Evolutionary conservation across 2,329 filamentous ascomycete genomes (phyloP).

Genomic region (Colletotrichum noveboracense): DNA sequence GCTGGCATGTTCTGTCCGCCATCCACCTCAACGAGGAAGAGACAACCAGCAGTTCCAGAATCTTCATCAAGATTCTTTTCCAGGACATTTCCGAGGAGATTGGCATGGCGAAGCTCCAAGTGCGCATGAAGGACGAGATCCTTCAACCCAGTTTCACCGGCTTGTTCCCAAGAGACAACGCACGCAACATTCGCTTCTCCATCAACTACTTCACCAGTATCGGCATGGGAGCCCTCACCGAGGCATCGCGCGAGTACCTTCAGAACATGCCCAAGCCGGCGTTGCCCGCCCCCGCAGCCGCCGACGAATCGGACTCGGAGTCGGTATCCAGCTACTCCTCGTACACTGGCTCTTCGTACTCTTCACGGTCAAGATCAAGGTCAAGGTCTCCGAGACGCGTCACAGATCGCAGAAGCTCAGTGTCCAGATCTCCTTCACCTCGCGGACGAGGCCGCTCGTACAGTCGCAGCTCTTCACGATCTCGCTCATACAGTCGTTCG

Average conservation of each 20-base stretch:
- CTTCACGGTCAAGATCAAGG: constrained; percentile 53
- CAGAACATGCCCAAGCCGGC: constrained; percentile 89
- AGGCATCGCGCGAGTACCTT: constrained; percentile 91
- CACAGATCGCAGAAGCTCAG: constrained; percentile 40
- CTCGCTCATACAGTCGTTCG: constrained; percentile 35
- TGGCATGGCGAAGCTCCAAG: constrained; percentile 80
- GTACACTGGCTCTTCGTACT: constrained; percentile 69
- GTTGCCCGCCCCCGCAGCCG: constrained; percentile 68
- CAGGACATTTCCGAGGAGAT: constrained; percentile 89
- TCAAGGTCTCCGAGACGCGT: constrained; percentile 44
- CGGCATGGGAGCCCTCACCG: constrained; percentile 92
- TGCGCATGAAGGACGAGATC: constrained; percentile 78
- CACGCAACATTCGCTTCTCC: constrained; percentile 90
- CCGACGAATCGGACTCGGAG: constrained; percentile 68
- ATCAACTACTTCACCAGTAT: constrained; percentile 99
- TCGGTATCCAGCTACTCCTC: constrained; percentile 82
- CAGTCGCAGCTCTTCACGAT: constrained; percentile 40
- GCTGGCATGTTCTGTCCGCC: constrained; percentile 86
- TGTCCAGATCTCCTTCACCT: constrained; percentile 35
- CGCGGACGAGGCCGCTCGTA: constrained; percentile 33
- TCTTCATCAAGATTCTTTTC: constrained; percentile 98
- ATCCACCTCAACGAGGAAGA: constrained; percentile 96
- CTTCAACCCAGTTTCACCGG: constrained; percentile 81
- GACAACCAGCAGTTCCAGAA: constrained; percentile 93
- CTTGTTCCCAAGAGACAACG: constrained; percentile 87